Base-by-base conservation (phyloP, 2,329 filamentous ascomycete genomes). In the Microcyclospora pomicola region DNA sequence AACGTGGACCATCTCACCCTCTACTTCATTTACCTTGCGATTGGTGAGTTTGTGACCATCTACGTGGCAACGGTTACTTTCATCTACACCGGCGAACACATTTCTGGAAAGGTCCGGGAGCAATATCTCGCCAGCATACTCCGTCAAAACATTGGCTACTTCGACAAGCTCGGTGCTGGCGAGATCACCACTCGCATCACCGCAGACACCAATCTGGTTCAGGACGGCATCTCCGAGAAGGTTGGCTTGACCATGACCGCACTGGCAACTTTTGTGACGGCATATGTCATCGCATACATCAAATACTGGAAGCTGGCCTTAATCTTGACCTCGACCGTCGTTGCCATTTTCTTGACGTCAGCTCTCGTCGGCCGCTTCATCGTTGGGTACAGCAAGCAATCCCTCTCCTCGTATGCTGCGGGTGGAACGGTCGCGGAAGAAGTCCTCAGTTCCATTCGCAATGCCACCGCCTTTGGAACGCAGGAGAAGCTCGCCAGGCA, bases 131-230 rank as follows among this genome's bases (percentile, higher is more conserved):
- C 78, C 49, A 84, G 82, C 45, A 87, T 86, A 54, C 66, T 93
- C 65, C 75, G 76, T 43, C 86, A 93, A 58, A 93, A 94, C 57
- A 88, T 93, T 57, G 86, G 76, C 33, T 93, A 84, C 60, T 93
- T 92, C 61, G 91, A 96, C 60, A 91, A 91, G 53, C 71, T 94
- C 11, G 88, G 87, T 36, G 82, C 86, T 27, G 87, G 88, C 41
- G 91, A 95, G 61, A 83, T 96, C 43, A 94, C 87, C 0, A 94
- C 87, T 1, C 79, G 87, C 46, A 94, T 95, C 50, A 96, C 88
- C 0, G 80, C 87, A 9, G 88, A 96, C 58, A 93, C 85, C 33
- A 95, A 94, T 53, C 67, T 93, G 37, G 80, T 96, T 39, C 88
- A 95, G 59, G 87, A 93, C 48, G 88, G 86, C 40, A 85, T 98